Conservation (phyloP, 805 yeast species). For the Lipomyces kockii region DNA sequence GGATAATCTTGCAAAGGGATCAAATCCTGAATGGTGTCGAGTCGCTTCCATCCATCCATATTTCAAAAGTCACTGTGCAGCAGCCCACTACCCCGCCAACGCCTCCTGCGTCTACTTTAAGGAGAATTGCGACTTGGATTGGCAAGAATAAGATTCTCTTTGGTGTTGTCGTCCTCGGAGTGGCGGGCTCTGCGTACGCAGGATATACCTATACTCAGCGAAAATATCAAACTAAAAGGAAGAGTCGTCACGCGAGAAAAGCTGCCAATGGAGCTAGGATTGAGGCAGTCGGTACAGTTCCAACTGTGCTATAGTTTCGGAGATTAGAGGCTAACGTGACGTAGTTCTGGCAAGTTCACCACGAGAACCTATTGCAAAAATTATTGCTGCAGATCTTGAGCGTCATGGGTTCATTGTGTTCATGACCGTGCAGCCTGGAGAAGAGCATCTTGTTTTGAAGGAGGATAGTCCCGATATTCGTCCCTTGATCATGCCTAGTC, state of each 20-base stretch:
- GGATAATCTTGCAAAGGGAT: slow-evolving; percentile 20
- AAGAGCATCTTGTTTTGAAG: slow-evolving; percentile 54
- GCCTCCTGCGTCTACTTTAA: slow-evolving; percentile 14
- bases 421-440: slow-evolving; percentile 66
- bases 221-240: slow-evolving; percentile 18
- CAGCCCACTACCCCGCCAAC: slow-evolving; percentile 14
- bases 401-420: slow-evolving; percentile 81
- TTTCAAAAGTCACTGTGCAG: slow-evolving; percentile 12
- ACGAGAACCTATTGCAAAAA: slow-evolving; percentile 69
- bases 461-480: slow-evolving; percentile 73
- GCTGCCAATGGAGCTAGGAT: slow-evolving; percentile 71
- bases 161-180: slow-evolving; percentile 29
- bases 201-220: slow-evolving; percentile 17
- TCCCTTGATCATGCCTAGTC: slow-evolving; percentile 56
- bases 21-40: slow-evolving; percentile 22
- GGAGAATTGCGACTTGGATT: slow-evolving; percentile 20
- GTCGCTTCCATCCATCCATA: slow-evolving; percentile 13
- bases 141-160: slow-evolving; percentile 27
- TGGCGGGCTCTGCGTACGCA: slow-evolving; percentile 22
- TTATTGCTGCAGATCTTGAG: slow-evolving; percentile 74
- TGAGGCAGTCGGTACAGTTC: slow-evolving; percentile 59
- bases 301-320: neutral
- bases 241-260: slow-evolving; percentile 61
- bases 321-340: neutral
- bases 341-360: slow-evolving; percentile 73